A percentile compares a stretch with the other conserved stretches of the same genome.
Conservation (phyloP, 768 basidiomycete species). For the Trametes cingulata region DNA sequence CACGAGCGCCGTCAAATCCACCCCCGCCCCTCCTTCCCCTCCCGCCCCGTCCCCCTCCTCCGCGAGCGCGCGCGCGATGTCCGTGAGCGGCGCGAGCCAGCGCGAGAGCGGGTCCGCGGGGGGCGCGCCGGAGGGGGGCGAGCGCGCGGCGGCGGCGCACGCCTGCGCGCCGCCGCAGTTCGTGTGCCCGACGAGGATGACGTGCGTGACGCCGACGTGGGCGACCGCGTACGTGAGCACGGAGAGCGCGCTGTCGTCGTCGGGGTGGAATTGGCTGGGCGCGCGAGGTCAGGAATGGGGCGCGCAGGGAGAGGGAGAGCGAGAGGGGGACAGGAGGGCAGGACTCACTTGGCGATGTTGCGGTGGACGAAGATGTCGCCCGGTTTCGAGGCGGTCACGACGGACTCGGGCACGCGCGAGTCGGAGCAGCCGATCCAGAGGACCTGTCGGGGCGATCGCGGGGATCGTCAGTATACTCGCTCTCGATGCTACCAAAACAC, state of each 20-base stretch:
- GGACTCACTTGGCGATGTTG: conserved; percentile 82
- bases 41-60: too few relatives aligned
- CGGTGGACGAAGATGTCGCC: conserved; percentile 84
- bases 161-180: conserved; percentile 77
- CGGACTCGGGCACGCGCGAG: conserved; percentile 81
- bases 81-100: conserved; percentile 73
- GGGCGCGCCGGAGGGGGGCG: conserved; percentile 33
- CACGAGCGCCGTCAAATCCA: conserved; percentile 36
- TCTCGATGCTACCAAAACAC: too few relatives aligned
- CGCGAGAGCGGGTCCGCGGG: conserved; percentile 48
- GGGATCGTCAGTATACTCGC: neutral
- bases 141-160: conserved; percentile 48
- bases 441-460: conserved; percentile 40
- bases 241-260: conserved; percentile 71
- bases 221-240: conserved; percentile 76
- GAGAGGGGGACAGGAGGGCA: neutral
- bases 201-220: conserved; percentile 73
- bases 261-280: conserved; percentile 66
- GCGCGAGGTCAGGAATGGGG: neutral
- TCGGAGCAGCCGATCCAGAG: conserved; percentile 86
- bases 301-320: neutral
- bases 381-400: conserved; percentile 66
- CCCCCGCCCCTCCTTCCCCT: too few relatives aligned
- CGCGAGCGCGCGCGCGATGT: too few relatives aligned
- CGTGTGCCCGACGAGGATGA: conserved; percentile 82